Evolutionary conservation across 805 yeast species (phyloP).

Genomic region (Brettanomyces nanus): DNA sequence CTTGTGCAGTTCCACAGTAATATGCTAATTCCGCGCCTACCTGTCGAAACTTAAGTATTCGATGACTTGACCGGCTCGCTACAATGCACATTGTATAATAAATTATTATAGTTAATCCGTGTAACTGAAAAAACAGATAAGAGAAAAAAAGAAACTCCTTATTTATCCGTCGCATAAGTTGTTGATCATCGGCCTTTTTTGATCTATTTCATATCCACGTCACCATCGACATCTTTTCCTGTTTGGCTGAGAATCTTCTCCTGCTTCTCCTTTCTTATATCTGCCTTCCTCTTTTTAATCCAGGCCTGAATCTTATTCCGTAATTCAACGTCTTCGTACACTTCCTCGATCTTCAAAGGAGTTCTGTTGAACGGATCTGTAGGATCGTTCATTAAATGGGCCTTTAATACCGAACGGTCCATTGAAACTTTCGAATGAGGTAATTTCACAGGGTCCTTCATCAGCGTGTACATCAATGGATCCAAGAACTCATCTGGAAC

Average conservation of each 20-base stretch:
- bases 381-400: conserved; percentile 87
- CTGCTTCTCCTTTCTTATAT: conserved; percentile 9
- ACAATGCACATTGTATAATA: too few relatives aligned
- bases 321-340: conserved; percentile 67
- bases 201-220: conserved; percentile 12
- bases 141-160: too few relatives aligned
- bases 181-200: too few relatives aligned
- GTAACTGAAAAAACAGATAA: too few relatives aligned
- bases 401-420: conserved; percentile 86
- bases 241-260: neutral
- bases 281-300: conserved; percentile 34
- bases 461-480: conserved; percentile 91
- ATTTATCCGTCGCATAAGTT: too few relatives aligned
- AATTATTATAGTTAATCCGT: too few relatives aligned
- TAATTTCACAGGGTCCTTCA: conserved; percentile 94
- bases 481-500: conserved; percentile 95
- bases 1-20: too few relatives aligned
- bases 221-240: conserved; percentile 17
- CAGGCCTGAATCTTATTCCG: conserved; percentile 53
- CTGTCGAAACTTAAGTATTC: too few relatives aligned
- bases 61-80: too few relatives aligned
- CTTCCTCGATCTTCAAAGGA: conserved; percentile 86
- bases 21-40: too few relatives aligned
- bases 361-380: conserved; percentile 96
- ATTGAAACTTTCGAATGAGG: conserved; percentile 81